Evolutionary conservation across 495 filamentous ascomycete genomes (phyloP).

Genomic region (Stereocaulon alpinum): DNA sequence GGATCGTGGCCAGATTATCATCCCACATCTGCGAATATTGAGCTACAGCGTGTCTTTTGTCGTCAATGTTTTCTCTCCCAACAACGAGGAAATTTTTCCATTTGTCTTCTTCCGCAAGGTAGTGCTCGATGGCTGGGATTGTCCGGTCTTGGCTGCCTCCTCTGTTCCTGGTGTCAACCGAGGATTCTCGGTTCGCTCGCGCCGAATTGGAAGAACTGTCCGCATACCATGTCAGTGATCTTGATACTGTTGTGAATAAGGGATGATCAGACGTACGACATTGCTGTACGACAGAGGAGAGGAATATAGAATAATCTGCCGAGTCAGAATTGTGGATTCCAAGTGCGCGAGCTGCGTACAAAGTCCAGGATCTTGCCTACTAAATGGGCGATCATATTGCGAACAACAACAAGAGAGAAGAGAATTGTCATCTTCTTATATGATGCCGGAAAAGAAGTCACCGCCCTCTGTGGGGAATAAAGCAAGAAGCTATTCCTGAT

Average conservation of each 20-base stretch:
- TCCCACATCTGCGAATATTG: neutral
- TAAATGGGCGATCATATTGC: no score
- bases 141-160: neutral
- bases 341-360: neutral
- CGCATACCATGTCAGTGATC: neutral
- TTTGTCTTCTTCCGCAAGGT: neutral
- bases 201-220: neutral
- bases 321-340: neutral
- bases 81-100: slow-evolving; percentile 2
- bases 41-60: neutral
- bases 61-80: neutral
- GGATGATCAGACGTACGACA: neutral
- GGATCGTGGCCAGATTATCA: neutral
- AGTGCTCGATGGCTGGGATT: neutral
- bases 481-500: neutral
- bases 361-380: neutral
- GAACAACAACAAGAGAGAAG: neutral
- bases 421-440: neutral
- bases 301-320: neutral
- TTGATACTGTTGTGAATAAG: neutral
- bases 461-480: neutral
- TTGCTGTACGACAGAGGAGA: neutral
- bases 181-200: neutral
- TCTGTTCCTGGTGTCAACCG: neutral
- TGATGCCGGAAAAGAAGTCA: no score